phyloP scores from a whole-genome alignment of 768 basidiomycete species.

The Tylopilus intermedius region DNA sequence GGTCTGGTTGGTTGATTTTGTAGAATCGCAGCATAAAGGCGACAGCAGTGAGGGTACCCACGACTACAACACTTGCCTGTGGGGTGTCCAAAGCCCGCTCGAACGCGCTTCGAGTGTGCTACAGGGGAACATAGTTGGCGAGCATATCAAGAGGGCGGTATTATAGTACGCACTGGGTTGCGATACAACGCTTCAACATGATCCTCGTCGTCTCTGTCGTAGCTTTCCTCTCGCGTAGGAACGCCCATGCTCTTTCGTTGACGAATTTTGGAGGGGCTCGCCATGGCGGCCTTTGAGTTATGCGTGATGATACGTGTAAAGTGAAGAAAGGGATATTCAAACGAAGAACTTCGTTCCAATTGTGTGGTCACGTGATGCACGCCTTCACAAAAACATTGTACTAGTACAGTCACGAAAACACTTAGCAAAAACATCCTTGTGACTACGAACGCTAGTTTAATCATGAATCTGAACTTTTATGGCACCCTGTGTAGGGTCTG shows the following conservation, averaged over 20 bases:
- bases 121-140: constrained; percentile 8
- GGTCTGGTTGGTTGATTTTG: constrained; percentile 91
- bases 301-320: constrained; percentile 2
- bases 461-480: constrained; percentile 67
- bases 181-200: constrained; percentile 47
- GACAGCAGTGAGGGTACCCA: constrained; percentile 60
- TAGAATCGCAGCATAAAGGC: constrained; percentile 87
- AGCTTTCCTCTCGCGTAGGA: constrained; percentile 20
- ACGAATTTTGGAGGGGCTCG: constrained; percentile 31
- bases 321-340: not conserved
- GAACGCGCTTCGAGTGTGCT: constrained; percentile 55
- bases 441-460: constrained; percentile 18
- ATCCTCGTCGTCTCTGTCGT: constrained; percentile 46
- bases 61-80: constrained; percentile 58
- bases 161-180: constrained; percentile 39
- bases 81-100: constrained; percentile 61
- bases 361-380: constrained; percentile 21
- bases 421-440: not conserved
- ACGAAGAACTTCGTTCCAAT: not conserved
- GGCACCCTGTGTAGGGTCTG: constrained; percentile 60
- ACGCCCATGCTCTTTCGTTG: constrained; percentile 21
- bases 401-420: not conserved
- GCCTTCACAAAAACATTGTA: not conserved
- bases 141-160: constrained; percentile 4
- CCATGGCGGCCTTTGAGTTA: constrained; percentile 21